These are phyloP conservation scores for Plasmodium reichenowi DNA, from an alignment of 169 alveolate species.

Conservation along the genomic window DNA sequence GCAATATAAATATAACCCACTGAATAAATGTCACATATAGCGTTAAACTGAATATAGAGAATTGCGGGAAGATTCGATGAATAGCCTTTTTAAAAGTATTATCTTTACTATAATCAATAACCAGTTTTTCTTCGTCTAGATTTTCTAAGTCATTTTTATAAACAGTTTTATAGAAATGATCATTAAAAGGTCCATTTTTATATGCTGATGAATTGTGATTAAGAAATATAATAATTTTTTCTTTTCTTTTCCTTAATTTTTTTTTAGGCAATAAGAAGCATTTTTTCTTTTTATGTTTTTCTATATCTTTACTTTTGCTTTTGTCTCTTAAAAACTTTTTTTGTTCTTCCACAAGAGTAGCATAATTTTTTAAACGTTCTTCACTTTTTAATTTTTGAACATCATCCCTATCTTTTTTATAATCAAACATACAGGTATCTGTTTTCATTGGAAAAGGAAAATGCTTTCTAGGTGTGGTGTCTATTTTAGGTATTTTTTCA, in stretches of 20 bases:
- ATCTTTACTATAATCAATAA: slow-evolving; percentile 33
- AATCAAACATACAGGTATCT: slow-evolving; percentile 3
- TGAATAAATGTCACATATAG: slow-evolving; percentile 73
- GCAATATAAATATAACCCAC: slow-evolving; percentile 66
- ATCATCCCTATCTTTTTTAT: slow-evolving; percentile 7
- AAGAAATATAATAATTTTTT: slow-evolving; percentile 75
- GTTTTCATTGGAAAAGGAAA: slow-evolving; percentile 5
- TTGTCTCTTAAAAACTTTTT: slow-evolving; percentile 18
- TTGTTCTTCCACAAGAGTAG: slow-evolving; percentile 22
- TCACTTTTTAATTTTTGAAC: slow-evolving; percentile 4
- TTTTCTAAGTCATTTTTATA: slow-evolving; percentile 70
- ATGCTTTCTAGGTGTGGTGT: slow-evolving; percentile 4
- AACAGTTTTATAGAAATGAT: slow-evolving; percentile 71
- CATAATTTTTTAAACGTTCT: slow-evolving; percentile 33
- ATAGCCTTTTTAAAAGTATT: slow-evolving; percentile 60
- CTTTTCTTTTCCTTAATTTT: slow-evolving; percentile 54
- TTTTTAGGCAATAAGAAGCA: slow-evolving; percentile 35
- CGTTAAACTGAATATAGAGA: slow-evolving; percentile 64
- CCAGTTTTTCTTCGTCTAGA: slow-evolving; percentile 69
- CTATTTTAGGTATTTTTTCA: slow-evolving; percentile 34
- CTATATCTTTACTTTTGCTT: slow-evolving; percentile 20
- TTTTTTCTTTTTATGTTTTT: slow-evolving; percentile 6
- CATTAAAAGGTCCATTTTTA: slow-evolving; percentile 74
- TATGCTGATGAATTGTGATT: slow-evolving; percentile 39
- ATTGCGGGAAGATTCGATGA: slow-evolving; percentile 73